These are phyloP conservation scores for Cladosporium sp. DNA, from an alignment of 2,329 filamentous ascomycete genomes.

Conservation along the genomic window DNA sequence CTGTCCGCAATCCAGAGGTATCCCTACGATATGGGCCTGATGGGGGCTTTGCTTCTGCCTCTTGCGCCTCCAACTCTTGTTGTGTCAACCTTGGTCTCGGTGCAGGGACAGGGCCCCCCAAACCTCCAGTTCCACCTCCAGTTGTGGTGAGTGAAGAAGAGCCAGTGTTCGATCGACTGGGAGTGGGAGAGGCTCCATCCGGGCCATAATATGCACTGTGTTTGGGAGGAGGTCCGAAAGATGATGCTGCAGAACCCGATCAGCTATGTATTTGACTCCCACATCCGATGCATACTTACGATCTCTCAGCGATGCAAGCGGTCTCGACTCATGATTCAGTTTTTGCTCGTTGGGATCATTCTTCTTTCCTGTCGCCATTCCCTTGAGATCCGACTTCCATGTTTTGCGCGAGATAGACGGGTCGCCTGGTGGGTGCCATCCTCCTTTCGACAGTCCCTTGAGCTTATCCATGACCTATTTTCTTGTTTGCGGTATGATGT, in stretches of 20 bases:
- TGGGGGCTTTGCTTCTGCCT: constrained; percentile 38
- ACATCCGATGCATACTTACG: constrained; percentile 32
- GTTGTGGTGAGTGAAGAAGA: background rate
- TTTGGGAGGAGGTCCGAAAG: constrained; percentile 78
- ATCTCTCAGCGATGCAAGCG: constrained; percentile 68
- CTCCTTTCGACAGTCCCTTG: constrained; percentile 43
- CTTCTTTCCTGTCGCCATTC: constrained; percentile 46
- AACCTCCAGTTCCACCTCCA: constrained; percentile 25
- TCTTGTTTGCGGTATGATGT: background rate
- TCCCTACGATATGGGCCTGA: constrained; percentile 65
- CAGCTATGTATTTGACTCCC: background rate
- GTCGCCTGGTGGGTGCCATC: constrained; percentile 44
- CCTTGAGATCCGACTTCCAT: constrained; percentile 41
- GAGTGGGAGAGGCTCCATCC: constrained; percentile 1
- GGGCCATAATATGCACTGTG: constrained; percentile 49
- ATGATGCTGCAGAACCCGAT: constrained; percentile 40
- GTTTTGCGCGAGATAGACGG: constrained; percentile 52
- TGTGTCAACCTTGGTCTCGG: constrained; percentile 29
- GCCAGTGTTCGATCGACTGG: constrained; percentile 30
- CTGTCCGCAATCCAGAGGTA: constrained; percentile 66
- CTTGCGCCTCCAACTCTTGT: constrained; percentile 31
- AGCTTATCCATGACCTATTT: constrained; percentile 25
- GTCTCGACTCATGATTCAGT: constrained; percentile 52
- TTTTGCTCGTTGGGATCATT: constrained; percentile 39
- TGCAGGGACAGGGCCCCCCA: constrained; percentile 41